Conservation (phyloP, 73 alveolate species). For the Paramecium sexaurelia region DNA sequence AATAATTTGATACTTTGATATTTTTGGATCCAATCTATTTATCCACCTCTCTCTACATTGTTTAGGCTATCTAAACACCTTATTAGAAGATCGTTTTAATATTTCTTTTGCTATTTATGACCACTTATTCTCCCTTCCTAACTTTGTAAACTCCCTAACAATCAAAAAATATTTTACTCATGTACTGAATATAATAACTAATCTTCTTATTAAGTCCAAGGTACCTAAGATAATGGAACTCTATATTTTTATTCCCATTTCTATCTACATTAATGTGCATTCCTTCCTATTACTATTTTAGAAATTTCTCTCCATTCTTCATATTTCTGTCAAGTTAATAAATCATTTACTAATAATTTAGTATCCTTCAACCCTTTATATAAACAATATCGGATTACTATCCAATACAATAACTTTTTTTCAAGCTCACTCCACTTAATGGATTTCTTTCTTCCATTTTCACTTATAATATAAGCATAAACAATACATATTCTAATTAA, state of each 20-base stretch:
- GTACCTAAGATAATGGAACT: constrained; percentile 22
- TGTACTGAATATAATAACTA: neutral
- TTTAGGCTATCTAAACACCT: constrained; percentile 36
- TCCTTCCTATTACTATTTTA: constrained; percentile 27
- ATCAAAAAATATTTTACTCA: neutral
- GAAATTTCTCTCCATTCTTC: constrained; percentile 57
- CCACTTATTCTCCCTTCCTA: constrained; percentile 47
- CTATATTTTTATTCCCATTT: constrained; percentile 57
- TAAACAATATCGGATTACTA: constrained; percentile 39
- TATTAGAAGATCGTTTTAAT: neutral
- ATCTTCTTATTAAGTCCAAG: constrained; percentile 53
- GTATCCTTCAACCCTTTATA: neutral
- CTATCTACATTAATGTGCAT: constrained; percentile 46
- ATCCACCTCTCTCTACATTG: constrained; percentile 55
- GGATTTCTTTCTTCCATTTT: neutral
- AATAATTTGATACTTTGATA: neutral
- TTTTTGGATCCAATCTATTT: constrained; percentile 36
- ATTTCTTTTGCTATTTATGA: constrained; percentile 35
- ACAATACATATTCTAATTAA: neutral
- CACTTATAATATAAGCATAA: neutral
- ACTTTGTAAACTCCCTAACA: neutral
- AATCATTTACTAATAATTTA: neutral
- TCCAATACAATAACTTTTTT: constrained; percentile 53
- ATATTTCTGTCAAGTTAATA: neutral
- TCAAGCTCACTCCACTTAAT: constrained; percentile 36